Evolutionary conservation across 2,329 filamentous ascomycete species (phyloP).

Genomic region (Nemania abortiva): DNA sequence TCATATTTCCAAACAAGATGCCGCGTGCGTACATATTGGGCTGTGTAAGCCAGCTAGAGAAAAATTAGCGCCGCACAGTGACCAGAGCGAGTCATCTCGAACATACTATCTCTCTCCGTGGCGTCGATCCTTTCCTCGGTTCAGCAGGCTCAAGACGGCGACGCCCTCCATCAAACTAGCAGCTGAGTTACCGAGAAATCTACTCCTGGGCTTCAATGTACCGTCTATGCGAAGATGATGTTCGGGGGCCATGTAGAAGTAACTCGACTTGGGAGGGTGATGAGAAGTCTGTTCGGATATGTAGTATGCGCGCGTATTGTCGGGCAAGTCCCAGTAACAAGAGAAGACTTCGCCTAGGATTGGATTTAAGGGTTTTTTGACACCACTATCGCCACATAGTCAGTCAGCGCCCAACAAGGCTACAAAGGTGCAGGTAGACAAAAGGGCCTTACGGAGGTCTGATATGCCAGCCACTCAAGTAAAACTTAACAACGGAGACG

Average conservation of each 20-base stretch:
- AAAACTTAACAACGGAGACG: conserved; percentile 96
- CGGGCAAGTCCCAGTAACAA: conserved; percentile 93
- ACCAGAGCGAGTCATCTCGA: neutral
- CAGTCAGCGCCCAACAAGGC: conserved; percentile 24
- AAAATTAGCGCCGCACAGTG: conserved; percentile 25
- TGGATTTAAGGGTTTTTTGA: conserved; percentile 98
- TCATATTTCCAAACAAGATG: conserved; percentile 99
- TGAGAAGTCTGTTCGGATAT: conserved; percentile 98
- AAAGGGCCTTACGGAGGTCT: conserved; percentile 81
- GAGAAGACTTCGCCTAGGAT: conserved; percentile 95
- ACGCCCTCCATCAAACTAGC: conserved; percentile 99
- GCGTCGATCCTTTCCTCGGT: conserved; percentile 74
- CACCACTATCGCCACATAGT: conserved; percentile 70
- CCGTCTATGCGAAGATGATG: conserved; percentile 96
- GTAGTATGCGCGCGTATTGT: conserved; percentile 90
- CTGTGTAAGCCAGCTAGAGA: conserved; percentile 84
- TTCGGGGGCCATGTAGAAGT: conserved; percentile 97
- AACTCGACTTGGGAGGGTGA: conserved; percentile 97
- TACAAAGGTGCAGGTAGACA: conserved; percentile 22
- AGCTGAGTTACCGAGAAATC: conserved; percentile 95
- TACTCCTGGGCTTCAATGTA: conserved; percentile 92
- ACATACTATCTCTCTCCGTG: conserved; percentile 89
- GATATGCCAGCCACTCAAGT: conserved; percentile 98
- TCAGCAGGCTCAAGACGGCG: conserved; percentile 84
- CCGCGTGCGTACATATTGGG: conserved; percentile 99